Evolutionary conservation across 2,329 filamentous ascomycete genomes (phyloP), one percentile per base, ranked within the genome.

Genomic region (Neurospora sp.): DNA sequence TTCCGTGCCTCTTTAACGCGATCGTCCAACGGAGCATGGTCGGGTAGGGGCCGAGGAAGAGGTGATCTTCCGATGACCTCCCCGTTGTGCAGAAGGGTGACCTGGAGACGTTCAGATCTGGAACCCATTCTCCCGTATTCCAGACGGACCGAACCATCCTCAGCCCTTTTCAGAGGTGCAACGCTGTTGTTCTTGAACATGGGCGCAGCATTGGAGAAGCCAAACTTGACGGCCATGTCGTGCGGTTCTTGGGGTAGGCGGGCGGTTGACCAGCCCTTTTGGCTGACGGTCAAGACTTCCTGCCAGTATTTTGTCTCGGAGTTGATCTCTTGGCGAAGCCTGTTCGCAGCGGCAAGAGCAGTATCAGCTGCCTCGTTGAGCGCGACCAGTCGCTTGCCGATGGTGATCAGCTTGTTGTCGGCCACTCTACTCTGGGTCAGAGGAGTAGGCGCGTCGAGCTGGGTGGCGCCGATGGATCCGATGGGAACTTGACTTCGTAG

Each of bases 241-340:
- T 92, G 88, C 67, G 85, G 84, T 74, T 95, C 89, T 6, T 89
- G 84, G 0, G 93, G 92, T 52, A 96, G 82, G 67, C 91, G 87
- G 74, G 91, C 95, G 19, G 98, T 83, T 23, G 91, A 90, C 95
- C 96, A 99, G 4, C 94, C 93, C 69, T 89, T 90, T 74, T 93
- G 88, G 73, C 91, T 93, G 65, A 98, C 89, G 10, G 89, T 87
- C 66, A 97, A 82, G 2, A 98, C 87, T 75, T 97, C 91, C 69
- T 91, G 87, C 96, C 96, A 99, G 79, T 97, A 99, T 75, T 86
- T 90, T 1, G 89, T 90, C 81, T 99, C 96, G 38, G 88, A 87
- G 10, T 87, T 85, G 40, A 96, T 91, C 78, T 97, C 94, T 11
- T 86, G 87, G 74, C 92, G 87, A 12, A 99, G 81, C 52, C 92